Evolutionary conservation across 768 basidiomycete genomes (phyloP), one percentile per base, ranked within the genome.

Genomic region (Boletus tomentosulus): DNA sequence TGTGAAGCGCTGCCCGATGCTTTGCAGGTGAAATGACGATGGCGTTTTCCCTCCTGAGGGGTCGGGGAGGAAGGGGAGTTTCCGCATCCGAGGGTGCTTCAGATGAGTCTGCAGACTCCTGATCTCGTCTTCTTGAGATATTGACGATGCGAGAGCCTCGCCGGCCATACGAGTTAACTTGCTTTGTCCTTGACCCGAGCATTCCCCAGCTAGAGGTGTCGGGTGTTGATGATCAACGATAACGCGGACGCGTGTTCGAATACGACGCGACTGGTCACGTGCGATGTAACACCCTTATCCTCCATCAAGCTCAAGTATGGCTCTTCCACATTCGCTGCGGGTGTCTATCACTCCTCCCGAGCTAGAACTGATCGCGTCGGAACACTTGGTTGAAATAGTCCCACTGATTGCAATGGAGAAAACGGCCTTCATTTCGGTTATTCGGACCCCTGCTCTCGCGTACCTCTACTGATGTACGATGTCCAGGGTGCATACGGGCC

Each of bases 401-500:
- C 94, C 94, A 1, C 75, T 92, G 27, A 90, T 97, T 57, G 76
- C 87, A 7, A 95, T 96, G 91, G 91, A 93, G 64, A 83, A 79
- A 59, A 93, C 93, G 25, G 86, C 93, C 30, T 88, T 98, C 65
- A 90, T 98, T 57, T 92, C 93, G 70, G 94, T 68, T 52, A 47
- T 90, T 78, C 61, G 62, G 57, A 53, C 54, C 50, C 43, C 41
- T 56, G 27, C 53, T 58, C 56, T 34, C 24, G 46, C 44, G 50
- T 34, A n/a, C 30, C 34, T 41, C 15, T 48, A 52, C 50, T 57
- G 55, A 56, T 52, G 41, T 46, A 39, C 33, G 27, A 50, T 45
- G 46, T 9, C 19, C 69, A 97, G 93, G 94, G 92, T 50, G 86
- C 87, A 49, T 97, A 92, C 62, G 97, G 97, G 3, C 96, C 97